phyloP scores from a whole-genome alignment of 352 stramenopile genomes.

The Pilasporangium apinafurcum region DNA sequence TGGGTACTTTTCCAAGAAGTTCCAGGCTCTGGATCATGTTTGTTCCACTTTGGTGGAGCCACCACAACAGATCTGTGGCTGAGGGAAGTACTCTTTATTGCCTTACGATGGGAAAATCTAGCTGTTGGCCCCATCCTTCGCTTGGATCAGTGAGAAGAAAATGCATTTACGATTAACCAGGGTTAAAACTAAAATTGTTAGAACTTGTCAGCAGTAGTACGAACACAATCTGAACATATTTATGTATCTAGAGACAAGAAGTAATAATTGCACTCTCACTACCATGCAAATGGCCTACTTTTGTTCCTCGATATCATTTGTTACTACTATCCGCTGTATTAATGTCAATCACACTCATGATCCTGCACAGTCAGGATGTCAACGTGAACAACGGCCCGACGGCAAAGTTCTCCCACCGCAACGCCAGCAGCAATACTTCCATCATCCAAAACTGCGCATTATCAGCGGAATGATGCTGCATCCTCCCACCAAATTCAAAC shows the following conservation, averaged over 20 bases:
- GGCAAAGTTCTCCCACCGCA: constrained; percentile 6
- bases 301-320: too few relatives aligned
- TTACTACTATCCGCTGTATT: too few relatives aligned
- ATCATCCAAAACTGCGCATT: constrained; percentile 13
- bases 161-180: not conserved
- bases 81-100: constrained; percentile 61
- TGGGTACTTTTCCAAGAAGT: constrained; percentile 52
- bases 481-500: constrained; percentile 12
- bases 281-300: too few relatives aligned
- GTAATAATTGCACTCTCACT: too few relatives aligned
- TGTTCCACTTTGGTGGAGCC: constrained; percentile 58
- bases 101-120: constrained; percentile 57
- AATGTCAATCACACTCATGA: constrained; percentile 6
- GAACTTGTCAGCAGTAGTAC: not conserved
- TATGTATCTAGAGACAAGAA: too few relatives aligned
- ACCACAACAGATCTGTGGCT: constrained; percentile 49
- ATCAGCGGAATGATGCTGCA: constrained; percentile 6
- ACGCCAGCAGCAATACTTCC: constrained; percentile 9
- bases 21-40: constrained; percentile 14
- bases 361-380: constrained; percentile 1
- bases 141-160: constrained; percentile 13
- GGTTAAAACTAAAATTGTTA: not conserved
- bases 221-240: too few relatives aligned
- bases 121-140: constrained; percentile 44
- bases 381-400: constrained; percentile 5